These are phyloP conservation scores for Triglochin maritima DNA, from an alignment of 106 monocot genomes.

Conservation along the genomic window DNA sequence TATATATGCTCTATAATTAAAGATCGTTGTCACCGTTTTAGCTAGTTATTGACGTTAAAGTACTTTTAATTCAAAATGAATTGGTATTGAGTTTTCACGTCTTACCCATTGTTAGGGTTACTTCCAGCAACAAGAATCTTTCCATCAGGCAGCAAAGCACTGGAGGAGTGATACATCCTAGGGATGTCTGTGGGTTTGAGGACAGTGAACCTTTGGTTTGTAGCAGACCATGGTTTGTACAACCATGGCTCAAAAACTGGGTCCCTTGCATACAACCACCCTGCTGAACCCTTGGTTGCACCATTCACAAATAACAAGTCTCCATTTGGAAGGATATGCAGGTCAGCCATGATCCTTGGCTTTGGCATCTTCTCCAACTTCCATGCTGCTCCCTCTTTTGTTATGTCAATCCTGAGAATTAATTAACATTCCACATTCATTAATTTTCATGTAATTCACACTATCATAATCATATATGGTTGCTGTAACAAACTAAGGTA, in stretches of 20 bases:
- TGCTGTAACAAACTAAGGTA: too few species aligned
- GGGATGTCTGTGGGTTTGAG: conserved; percentile 32
- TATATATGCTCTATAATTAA: too few species aligned
- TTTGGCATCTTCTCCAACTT: conserved; percentile 45
- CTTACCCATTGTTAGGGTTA: conserved; percentile 53
- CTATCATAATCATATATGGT: too few species aligned
- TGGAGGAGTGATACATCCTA: conserved; percentile 55
- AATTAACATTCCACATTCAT: neutral
- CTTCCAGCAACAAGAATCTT: conserved; percentile 54
- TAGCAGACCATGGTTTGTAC: conserved; percentile 12
- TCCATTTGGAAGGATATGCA: conserved; percentile 44
- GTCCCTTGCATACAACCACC: conserved; percentile 36
- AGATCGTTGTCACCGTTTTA: too few species aligned
- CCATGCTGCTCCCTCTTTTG: conserved; percentile 21
- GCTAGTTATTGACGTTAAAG: too few species aligned
- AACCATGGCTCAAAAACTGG: conserved; percentile 36
- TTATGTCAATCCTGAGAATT: conserved; percentile 15
- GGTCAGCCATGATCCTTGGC: conserved; percentile 46
- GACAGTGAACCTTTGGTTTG: conserved; percentile 15
- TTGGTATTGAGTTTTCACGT: conserved; percentile 8
- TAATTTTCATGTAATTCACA: too few species aligned
- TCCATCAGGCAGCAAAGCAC: conserved; percentile 41
- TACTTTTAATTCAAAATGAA: too few species aligned
- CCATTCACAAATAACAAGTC: conserved; percentile 58
- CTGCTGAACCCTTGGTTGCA: conserved; percentile 35